phyloP scores from a whole-genome alignment of 2,329 filamentous ascomycete species.

The Fusarium compactum region DNA sequence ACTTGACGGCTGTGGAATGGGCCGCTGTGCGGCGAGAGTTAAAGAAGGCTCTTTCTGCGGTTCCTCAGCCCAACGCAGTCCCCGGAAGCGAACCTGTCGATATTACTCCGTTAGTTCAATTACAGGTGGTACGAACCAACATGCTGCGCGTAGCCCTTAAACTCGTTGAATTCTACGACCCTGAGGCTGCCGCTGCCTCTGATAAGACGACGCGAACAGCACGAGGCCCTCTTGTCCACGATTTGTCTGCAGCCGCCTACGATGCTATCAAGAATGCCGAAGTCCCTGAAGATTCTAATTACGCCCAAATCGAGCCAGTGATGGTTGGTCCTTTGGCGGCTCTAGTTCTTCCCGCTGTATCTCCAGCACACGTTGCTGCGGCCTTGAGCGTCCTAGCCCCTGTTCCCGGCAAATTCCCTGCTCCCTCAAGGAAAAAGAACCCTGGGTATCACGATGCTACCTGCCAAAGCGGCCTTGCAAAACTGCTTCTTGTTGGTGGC shows the following conservation, averaged over 20 bases:
- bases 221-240: constrained; percentile 57
- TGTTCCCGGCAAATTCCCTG: constrained; percentile 77
- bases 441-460: constrained; percentile 84
- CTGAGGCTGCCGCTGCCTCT: constrained; percentile 54
- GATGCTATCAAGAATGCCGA: constrained; percentile 58
- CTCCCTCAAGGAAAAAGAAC: constrained; percentile 79
- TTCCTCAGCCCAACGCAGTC: constrained; percentile 51
- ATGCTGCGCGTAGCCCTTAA: constrained; percentile 89
- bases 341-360: constrained; percentile 83
- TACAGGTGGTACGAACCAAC: constrained; percentile 88
- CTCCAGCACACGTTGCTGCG: constrained; percentile 84
- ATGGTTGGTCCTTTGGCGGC: constrained; percentile 85
- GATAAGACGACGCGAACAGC: constrained; percentile 49
- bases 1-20: constrained; percentile 75
- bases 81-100: constrained; percentile 53
- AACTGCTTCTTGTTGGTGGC: constrained; percentile 87
- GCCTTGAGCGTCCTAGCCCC: constrained; percentile 84
- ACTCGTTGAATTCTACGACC: constrained; percentile 85
- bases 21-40: constrained; percentile 59
- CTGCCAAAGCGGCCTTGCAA: constrained; percentile 86
- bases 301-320: constrained; percentile 76
- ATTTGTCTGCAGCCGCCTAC: constrained; percentile 67
- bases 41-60: constrained; percentile 57
- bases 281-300: constrained; percentile 56
- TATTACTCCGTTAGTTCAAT: constrained; percentile 72